Percentiles rank a stretch among this genome's conserved stretches.
Evolutionary conservation across 352 stramenopile genomes (phyloP).

Genomic region (Globisporangium barbulae): DNA sequence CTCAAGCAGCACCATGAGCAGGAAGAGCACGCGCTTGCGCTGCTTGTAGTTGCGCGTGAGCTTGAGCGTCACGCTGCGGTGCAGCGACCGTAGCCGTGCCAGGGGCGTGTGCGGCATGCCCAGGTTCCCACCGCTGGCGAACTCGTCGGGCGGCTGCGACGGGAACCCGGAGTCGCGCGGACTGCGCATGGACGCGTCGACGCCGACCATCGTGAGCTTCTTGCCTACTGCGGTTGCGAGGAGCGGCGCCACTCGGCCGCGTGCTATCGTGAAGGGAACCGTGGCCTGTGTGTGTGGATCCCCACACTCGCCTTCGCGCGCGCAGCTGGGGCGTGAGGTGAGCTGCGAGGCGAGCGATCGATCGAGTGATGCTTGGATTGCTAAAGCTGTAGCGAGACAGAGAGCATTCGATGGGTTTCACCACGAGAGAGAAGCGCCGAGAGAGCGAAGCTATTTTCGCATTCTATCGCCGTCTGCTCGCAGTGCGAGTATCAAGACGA

Average conservation of each 20-base stretch:
- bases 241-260: background rate
- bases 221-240: background rate
- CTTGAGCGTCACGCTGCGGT: background rate
- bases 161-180: slow-evolving; percentile 11
- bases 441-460: background rate
- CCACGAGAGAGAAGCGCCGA: no score
- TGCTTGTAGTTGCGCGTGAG: slow-evolving; percentile 11
- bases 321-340: background rate
- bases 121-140: background rate
- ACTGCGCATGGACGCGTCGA: slow-evolving; percentile 14
- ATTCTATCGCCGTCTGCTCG: no score
- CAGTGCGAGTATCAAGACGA: no score
- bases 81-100: background rate
- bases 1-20: slow-evolving; percentile 23
- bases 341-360: background rate
- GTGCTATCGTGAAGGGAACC: background rate
- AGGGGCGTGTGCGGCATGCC: background rate
- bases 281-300: background rate
- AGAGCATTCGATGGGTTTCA: no score
- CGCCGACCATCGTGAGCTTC: slow-evolving; percentile 7
- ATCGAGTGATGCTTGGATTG: background rate
- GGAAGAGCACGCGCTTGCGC: slow-evolving; percentile 19
- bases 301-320: no score
- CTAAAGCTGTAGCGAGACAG: no score
- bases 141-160: background rate